Conservation (phyloP, 2,329 filamentous ascomycete species). For the Lachnellula willkommii region DNA sequence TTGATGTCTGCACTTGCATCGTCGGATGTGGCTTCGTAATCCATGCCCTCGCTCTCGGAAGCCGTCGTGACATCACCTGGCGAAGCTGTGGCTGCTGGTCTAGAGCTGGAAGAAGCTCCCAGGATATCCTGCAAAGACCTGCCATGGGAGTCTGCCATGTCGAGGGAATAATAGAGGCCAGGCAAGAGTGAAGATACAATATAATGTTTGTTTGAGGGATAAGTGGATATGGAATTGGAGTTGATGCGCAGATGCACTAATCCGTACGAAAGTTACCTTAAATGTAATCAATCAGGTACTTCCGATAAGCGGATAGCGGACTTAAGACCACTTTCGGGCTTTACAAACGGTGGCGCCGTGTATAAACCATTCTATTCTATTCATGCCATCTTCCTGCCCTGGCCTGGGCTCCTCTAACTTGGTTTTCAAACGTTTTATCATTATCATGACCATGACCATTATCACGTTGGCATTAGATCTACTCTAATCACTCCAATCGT, state of each 20-base stretch:
- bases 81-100: neutral
- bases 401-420: too few species aligned
- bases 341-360: too few species aligned
- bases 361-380: too few species aligned
- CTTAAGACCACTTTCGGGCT: too few species aligned
- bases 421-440: too few species aligned
- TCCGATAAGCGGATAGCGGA: too few species aligned
- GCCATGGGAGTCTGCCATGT: neutral
- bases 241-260: neutral
- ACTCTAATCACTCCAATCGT: too few species aligned
- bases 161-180: neutral
- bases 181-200: neutral
- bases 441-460: too few species aligned
- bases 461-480: too few species aligned
- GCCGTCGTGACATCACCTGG: neutral
- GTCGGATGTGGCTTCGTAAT: slow-evolving; percentile 27
- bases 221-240: neutral
- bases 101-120: neutral
- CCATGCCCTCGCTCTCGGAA: slow-evolving; percentile 25
- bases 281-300: neutral
- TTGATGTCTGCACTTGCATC: slow-evolving; percentile 1
- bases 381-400: too few species aligned
- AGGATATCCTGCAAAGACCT: neutral
- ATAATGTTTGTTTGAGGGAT: neutral
- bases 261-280: neutral